Evolutionary conservation across 1,284 basidiomycete species (phyloP).

Genomic region (Takashimella koratensis): DNA sequence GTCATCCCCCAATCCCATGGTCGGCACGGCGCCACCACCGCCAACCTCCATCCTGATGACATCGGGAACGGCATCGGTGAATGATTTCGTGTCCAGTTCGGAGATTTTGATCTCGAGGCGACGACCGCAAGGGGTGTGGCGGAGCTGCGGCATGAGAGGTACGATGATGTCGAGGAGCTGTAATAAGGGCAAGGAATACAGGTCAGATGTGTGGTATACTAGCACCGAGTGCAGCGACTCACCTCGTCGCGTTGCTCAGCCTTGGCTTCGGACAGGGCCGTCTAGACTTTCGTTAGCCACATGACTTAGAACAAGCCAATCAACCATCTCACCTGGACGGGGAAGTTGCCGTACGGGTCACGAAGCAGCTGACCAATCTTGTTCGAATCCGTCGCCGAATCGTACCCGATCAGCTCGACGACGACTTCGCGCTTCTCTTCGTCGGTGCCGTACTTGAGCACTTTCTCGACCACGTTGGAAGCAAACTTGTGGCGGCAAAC

Average conservation of each 20-base stretch:
- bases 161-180: conserved; percentile 36
- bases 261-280: conserved; percentile 32
- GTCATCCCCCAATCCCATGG: neutral
- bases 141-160: conserved; percentile 31
- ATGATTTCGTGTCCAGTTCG: conserved; percentile 16
- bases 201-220: neutral
- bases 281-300: conserved; percentile 12
- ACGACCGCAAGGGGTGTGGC: conserved; percentile 41
- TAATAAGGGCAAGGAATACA: neutral
- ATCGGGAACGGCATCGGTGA: neutral
- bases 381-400: conserved; percentile 22
- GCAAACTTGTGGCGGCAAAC: conserved; percentile 91
- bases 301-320: neutral
- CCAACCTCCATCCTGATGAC: neutral
- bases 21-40: neutral
- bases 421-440: conserved; percentile 67
- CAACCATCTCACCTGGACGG: conserved; percentile 31
- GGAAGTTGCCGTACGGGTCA: conserved; percentile 44
- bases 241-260: conserved; percentile 30
- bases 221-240: neutral
- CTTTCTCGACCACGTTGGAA: conserved; percentile 95
- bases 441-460: conserved; percentile 63
- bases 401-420: conserved; percentile 61
- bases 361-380: conserved; percentile 31
- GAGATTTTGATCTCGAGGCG: conserved; percentile 30